Evolutionary conservation across 177 flowering plant species (phyloP).

Genomic region (Vitis hybrid): DNA sequence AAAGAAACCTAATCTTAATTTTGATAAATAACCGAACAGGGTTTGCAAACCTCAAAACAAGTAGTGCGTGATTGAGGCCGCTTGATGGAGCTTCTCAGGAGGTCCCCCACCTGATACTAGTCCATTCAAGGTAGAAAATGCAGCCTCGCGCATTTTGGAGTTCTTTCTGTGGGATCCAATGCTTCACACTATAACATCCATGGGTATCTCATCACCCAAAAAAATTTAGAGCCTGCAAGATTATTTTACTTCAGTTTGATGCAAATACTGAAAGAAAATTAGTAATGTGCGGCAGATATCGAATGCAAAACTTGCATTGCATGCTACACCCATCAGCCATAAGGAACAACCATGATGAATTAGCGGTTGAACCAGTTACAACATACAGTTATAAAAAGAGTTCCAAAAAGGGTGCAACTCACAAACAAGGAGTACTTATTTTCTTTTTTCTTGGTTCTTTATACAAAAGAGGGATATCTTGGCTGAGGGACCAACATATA

Average conservation of each 20-base stretch:
- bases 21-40: background rate
- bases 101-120: constrained; percentile 99
- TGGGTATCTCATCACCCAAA: background rate
- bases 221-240: constrained; percentile 28
- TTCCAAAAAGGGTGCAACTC: too few species aligned
- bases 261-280: background rate
- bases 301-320: too few species aligned
- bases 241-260: background rate
- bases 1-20: constrained; percentile 1
- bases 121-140: constrained; percentile 65
- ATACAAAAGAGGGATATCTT: too few species aligned
- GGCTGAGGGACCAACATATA: too few species aligned
- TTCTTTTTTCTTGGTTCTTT: too few species aligned
- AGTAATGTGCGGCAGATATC: too few species aligned
- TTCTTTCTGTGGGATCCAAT: constrained; percentile 91
- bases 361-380: too few species aligned
- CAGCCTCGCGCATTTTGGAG: constrained; percentile 96
- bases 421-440: too few species aligned
- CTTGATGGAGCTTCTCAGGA: constrained; percentile 99
- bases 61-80: constrained; percentile 66
- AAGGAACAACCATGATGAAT: too few species aligned
- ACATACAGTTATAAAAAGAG: too few species aligned
- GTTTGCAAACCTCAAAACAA: constrained; percentile 43
- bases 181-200: constrained; percentile 68
- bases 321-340: too few species aligned